phyloP scores from a whole-genome alignment of 2,329 filamentous ascomycete genomes.

The Leptoxyphium fumago region DNA sequence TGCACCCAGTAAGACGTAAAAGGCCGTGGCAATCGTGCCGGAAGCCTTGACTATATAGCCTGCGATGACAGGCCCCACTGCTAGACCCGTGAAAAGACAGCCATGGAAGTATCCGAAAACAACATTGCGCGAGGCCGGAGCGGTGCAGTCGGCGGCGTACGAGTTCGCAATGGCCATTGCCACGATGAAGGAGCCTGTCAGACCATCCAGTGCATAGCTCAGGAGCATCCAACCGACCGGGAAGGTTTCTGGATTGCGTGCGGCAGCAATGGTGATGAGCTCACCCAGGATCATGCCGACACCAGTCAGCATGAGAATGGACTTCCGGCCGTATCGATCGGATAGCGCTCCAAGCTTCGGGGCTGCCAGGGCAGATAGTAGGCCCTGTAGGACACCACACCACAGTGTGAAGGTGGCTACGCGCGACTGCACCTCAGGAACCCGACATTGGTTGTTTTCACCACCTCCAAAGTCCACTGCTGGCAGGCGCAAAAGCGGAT shows the following conservation, averaged over 20 bases:
- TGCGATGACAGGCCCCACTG: conserved; percentile 68
- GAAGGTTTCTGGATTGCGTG: conserved; percentile 55
- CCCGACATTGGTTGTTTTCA: conserved; percentile 66
- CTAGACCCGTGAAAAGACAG: conserved; percentile 77
- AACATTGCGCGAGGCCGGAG: conserved; percentile 63
- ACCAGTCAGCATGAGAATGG: conserved; percentile 57
- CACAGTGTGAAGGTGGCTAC: conserved; percentile 68
- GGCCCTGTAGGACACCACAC: conserved; percentile 57
- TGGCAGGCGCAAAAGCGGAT: conserved; percentile 45
- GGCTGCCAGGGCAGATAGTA: conserved; percentile 64
- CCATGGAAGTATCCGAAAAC: conserved; percentile 84
- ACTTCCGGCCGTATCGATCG: conserved; percentile 70
- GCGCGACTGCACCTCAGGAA: conserved; percentile 60
- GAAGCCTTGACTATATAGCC: conserved; percentile 67
- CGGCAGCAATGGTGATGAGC: conserved; percentile 62
- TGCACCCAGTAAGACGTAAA: conserved; percentile 63
- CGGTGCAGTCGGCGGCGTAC: conserved; percentile 79
- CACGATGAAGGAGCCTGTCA: conserved; percentile 78
- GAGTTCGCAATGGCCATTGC: conserved; percentile 67
- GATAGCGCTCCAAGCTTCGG: conserved; percentile 76
- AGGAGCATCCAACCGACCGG: conserved; percentile 67
- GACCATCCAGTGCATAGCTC: conserved; percentile 63
- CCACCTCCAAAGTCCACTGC: conserved; percentile 49
- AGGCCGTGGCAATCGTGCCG: conserved; percentile 62
- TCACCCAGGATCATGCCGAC: conserved; percentile 62